phyloP scores from a whole-genome alignment of 192 early-diverging fungal genomes.

The Physocladia obscura region DNA sequence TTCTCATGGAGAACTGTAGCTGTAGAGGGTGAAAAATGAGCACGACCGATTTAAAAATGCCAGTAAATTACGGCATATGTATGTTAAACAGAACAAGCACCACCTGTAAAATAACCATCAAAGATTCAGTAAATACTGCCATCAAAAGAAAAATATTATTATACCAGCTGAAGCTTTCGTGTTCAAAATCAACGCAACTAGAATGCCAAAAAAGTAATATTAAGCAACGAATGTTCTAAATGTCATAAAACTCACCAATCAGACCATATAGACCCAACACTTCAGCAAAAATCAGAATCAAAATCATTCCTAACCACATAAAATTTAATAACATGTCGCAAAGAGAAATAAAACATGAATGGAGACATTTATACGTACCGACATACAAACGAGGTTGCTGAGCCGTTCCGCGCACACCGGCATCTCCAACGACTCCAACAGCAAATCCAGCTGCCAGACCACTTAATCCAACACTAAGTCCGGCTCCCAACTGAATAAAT shows the following conservation, averaged over 20 bases:
- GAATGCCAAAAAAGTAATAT: constrained; percentile 66
- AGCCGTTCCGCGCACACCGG: constrained; percentile 86
- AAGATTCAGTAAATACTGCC: no score
- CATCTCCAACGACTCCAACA: constrained; percentile 96
- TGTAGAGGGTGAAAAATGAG: no score
- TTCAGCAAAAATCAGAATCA: constrained; percentile 99
- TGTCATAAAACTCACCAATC: constrained; percentile 32
- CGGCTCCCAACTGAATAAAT: constrained; percentile 92
- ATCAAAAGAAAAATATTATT: no score
- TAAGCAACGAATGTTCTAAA: constrained; percentile 29
- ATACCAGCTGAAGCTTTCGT: constrained; percentile 84
- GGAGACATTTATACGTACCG: no score
- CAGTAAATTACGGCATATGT: no score
- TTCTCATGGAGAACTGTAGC: no score
- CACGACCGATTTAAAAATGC: no score
- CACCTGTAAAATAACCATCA: no score
- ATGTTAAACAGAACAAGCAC: no score
- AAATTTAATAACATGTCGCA: no score
- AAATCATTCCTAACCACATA: constrained; percentile 57
- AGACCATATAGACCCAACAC: constrained; percentile 82
- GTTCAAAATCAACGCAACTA: constrained; percentile 96
- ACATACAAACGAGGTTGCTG: constrained; percentile 86
- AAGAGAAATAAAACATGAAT: no score
- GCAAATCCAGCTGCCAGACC: constrained; percentile 96
- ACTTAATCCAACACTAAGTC: constrained; percentile 87